These are phyloP conservation scores for Taphrina confusa DNA, from an alignment of 1,139 yeast species.

Conservation along the genomic window DNA sequence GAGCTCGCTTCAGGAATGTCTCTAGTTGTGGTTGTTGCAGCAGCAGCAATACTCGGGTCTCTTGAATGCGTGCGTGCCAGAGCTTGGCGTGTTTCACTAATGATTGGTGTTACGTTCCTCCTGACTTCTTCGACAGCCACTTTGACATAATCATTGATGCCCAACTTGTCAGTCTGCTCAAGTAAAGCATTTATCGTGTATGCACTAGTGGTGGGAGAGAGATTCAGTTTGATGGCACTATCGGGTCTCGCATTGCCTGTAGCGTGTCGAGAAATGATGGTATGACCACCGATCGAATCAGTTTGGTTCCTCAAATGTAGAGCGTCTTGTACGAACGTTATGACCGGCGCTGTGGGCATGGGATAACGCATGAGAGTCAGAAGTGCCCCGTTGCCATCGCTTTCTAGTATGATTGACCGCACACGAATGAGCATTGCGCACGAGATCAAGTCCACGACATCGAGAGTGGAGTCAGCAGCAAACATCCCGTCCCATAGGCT, in stretches of 20 bases:
- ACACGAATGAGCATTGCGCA: constrained; percentile 46
- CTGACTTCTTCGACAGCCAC: constrained; percentile 25
- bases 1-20: neutral
- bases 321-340: constrained; percentile 44
- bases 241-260: neutral
- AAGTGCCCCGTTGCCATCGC: constrained; percentile 45
- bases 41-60: neutral
- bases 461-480: constrained; percentile 43
- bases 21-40: neutral
- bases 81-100: constrained; percentile 26
- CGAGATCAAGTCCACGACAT: constrained; percentile 47
- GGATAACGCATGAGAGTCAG: constrained; percentile 46
- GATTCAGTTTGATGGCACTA: neutral
- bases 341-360: constrained; percentile 40
- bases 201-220: neutral
- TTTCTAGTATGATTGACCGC: constrained; percentile 38
- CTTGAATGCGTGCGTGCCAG: constrained; percentile 8
- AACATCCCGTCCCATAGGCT: constrained; percentile 49
- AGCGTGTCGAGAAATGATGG: constrained; percentile 1
- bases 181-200: constrained; percentile 11
- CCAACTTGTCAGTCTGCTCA: constrained; percentile 28
- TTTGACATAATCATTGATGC: constrained; percentile 21
- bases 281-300: neutral
- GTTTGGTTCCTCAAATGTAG: constrained; percentile 39
- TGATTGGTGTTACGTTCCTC: constrained; percentile 22